These are phyloP conservation scores for Benincasa hispida DNA, from an alignment of 306 rosid species.

Conservation along the genomic window DNA sequence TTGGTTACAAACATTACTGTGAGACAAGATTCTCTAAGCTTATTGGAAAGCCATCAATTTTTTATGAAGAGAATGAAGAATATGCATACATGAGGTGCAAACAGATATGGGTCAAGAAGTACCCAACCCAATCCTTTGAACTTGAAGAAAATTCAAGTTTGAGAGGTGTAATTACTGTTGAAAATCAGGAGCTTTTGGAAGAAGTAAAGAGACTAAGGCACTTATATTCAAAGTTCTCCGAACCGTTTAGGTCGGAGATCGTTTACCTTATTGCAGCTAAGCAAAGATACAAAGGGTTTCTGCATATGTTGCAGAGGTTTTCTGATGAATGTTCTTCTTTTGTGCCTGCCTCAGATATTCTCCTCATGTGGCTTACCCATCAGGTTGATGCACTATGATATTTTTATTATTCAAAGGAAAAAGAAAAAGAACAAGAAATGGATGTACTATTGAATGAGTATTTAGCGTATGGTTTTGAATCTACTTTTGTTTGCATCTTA, in stretches of 20 bases:
- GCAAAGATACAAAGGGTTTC: slow-evolving; percentile 68
- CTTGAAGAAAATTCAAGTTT: slow-evolving; percentile 37
- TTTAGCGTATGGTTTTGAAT: not conserved
- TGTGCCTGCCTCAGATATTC: slow-evolving; percentile 71
- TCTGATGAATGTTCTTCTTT: slow-evolving; percentile 32
- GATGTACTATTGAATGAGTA: not conserved
- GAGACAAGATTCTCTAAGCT: slow-evolving; percentile 48
- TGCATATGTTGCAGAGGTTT: slow-evolving; percentile 37
- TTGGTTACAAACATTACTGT: slow-evolving; percentile 53
- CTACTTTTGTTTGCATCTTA: not conserved
- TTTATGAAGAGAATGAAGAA: slow-evolving; percentile 78
- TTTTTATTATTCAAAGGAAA: not conserved
- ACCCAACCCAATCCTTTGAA: slow-evolving; percentile 65
- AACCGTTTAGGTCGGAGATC: slow-evolving; percentile 56
- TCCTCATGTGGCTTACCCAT: slow-evolving; percentile 78
- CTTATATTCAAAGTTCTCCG: slow-evolving; percentile 36
- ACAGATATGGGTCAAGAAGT: slow-evolving; percentile 47
- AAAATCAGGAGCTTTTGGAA: slow-evolving; percentile 22
- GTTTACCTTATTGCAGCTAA: slow-evolving; percentile 63
- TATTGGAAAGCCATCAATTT: slow-evolving; percentile 53
- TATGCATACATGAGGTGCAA: slow-evolving; percentile 60
- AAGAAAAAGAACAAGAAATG: not conserved
- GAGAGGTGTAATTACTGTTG: not conserved
- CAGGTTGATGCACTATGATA: slow-evolving; percentile 35
- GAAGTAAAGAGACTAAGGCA: slow-evolving; percentile 34